Evolutionary conservation across 2,329 filamentous ascomycete species (phyloP), one percentile per base, ranked within the genome.

Genomic region (Chaetomiaceae sp.): DNA sequence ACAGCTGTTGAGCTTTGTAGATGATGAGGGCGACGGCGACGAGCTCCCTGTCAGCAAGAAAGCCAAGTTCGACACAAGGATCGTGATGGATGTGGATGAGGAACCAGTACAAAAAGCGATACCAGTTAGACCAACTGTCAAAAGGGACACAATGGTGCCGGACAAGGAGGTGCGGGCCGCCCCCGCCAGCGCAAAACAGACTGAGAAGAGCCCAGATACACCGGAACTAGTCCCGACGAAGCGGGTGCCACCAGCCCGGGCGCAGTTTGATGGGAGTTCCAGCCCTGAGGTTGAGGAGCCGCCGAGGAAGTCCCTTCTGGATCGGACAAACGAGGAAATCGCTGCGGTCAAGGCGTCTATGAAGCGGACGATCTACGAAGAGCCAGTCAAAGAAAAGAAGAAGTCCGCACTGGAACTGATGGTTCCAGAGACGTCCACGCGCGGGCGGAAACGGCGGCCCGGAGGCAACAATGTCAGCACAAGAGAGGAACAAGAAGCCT

Each of bases 321-420:
- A 88, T 52, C 73, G 73, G 54, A 86, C 85, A 3, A 90, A 90
- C 55, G 85, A 86, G 30, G 84, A 93, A 58, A 88, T 91, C 44
- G 85, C 84, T 4, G 83, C 83, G 1, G 69, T 93, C 4, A 91
- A 90, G 63, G 84, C 84, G 8, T 89, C 85, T 1, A 88, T 93
- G 83, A 84, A 82, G 60, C 76, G 86, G 27, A 84, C 74, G 18
- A 67, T 77, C 20, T 66, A 75, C 42, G 60, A 65, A 1, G 72
- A 70, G 54, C 68, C 73, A 1, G 71, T 73, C 22, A 69, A 73
- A 49, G 74, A 81, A 53, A 77, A 77, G 53, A 79, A 78, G 58
- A 84, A 83, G 58, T 83, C 83, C 2, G 75, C 81, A 0, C 63
- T 91, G 5, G 86, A 89, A 60, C 73, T 77, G 27, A 79, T 91